phyloP scores from a whole-genome alignment of 75 land plant species.

The Picea glauca region DNA sequence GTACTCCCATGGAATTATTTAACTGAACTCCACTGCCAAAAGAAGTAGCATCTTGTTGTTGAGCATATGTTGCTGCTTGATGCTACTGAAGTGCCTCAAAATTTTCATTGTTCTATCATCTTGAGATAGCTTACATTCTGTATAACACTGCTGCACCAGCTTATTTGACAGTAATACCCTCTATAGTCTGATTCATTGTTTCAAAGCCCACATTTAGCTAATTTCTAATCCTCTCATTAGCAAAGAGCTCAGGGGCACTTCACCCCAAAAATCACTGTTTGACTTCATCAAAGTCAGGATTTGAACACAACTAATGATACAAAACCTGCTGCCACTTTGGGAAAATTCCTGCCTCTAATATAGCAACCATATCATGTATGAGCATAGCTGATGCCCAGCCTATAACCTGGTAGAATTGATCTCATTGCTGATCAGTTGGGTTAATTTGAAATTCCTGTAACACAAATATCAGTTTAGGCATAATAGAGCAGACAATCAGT shows the following conservation, averaged over 20 bases:
- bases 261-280: slow-evolving; percentile 46
- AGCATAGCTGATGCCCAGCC: slow-evolving; percentile 83
- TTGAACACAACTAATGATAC: slow-evolving; percentile 73
- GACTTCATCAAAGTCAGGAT: slow-evolving; percentile 84
- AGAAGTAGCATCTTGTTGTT: slow-evolving; percentile 19
- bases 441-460: too few relatives aligned
- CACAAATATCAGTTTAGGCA: slow-evolving; percentile 71
- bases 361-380: slow-evolving; percentile 63
- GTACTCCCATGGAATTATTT: slow-evolving; percentile 23
- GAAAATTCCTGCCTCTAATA: too few relatives aligned
- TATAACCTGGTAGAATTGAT: slow-evolving; percentile 83
- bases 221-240: slow-evolving; percentile 70
- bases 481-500: slow-evolving; percentile 24
- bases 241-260: neutral
- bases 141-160: slow-evolving; percentile 45
- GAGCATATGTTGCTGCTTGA: too few relatives aligned
- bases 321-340: too few relatives aligned
- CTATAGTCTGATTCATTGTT: slow-evolving; percentile 91
- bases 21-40: slow-evolving; percentile 4
- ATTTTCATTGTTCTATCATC: too few relatives aligned
- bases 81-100: too few relatives aligned
- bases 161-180: slow-evolving; percentile 64
- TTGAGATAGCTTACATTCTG: slow-evolving; percentile 45
- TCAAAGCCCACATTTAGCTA: slow-evolving; percentile 74
- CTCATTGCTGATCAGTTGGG: slow-evolving; percentile 72